Conservation (phyloP, 2,329 filamentous ascomycete genomes). For the Xylaria sp. region DNA sequence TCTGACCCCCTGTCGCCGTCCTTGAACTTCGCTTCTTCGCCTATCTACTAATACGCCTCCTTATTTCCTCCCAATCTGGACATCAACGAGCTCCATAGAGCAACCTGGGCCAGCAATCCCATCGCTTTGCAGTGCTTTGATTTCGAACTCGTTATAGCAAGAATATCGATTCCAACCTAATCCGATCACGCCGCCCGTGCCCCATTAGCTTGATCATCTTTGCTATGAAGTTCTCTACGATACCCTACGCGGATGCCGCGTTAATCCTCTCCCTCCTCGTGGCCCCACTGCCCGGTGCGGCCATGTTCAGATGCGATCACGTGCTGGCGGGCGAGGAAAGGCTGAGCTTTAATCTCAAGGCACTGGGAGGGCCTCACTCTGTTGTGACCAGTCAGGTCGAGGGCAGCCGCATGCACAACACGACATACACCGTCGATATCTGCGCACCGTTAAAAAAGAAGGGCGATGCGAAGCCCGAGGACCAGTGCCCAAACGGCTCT, state of each 20-base stretch:
- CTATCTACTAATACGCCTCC: background rate
- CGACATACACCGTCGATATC: slow-evolving; percentile 83
- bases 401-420: slow-evolving; percentile 71
- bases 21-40: slow-evolving; percentile 19
- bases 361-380: slow-evolving; percentile 74
- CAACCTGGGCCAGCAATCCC: background rate
- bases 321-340: slow-evolving; percentile 67
- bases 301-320: slow-evolving; percentile 71
- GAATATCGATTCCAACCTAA: background rate
- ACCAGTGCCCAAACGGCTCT: slow-evolving; percentile 76
- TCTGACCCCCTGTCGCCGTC: slow-evolving; percentile 9
- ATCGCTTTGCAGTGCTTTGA: background rate
- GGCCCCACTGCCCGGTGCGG: slow-evolving; percentile 53
- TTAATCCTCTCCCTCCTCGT: slow-evolving; percentile 53
- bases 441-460: slow-evolving; percentile 74
- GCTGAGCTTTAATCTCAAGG: slow-evolving; percentile 67
- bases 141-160: slow-evolving; percentile 1
- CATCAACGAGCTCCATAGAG: slow-evolving; percentile 12
- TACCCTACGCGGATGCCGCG: slow-evolving; percentile 49
- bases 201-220: background rate
- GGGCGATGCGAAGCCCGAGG: slow-evolving; percentile 63
- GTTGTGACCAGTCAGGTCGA: slow-evolving; percentile 69
- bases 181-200: slow-evolving; percentile 3
- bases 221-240: slow-evolving; percentile 55
- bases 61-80: background rate